Evolutionary conservation across 768 basidiomycete genomes (phyloP), one percentile per base, ranked within the genome.

Genomic region (Exsudoporus frostii): DNA sequence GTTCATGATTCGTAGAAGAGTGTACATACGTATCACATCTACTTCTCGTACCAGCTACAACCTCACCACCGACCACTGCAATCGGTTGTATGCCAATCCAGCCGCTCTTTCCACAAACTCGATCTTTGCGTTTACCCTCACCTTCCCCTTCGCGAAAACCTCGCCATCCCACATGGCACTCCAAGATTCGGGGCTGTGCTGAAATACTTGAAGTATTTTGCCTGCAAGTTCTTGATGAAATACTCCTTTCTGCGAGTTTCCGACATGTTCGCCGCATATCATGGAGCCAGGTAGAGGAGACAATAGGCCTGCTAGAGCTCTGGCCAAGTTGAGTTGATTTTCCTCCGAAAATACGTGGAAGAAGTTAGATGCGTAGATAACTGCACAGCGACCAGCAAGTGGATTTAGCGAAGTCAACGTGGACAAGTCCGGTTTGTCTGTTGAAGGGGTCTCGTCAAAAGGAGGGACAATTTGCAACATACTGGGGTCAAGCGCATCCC

Each of bases 401-500:
- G 77, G 74, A 19, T 67, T 79, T 34, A 85, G 71, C 3, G 80
- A 77, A 0, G 60, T 72, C 47, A 82, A 53, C 0, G 67, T 55
- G 9, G 55, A 32, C 24, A 81, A 56, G 36, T 60, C 56, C 0
- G 73, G 75, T 5, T 15, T 27, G 4, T 59, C 53, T 14, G 58
- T 38, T 3, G 59, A 53, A 29, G 69, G 66, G 4, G 65, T 55
- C n/a, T 62, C 41, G 5, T 65, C 57, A 49, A 69, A 64, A 27
- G 69, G 70, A 4, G 71, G 61, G 0, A 63, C 61, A 5, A 74
- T 69, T 10, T 54, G 53, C 22, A 86, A 72, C 24, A 79, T 66
- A 0, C 59, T 49, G 13, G 75, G 65, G 50, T 84, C 76, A 36
- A 87, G 78, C 0, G 68, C 73, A 53, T 88, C 78, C 1, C 85